phyloP scores from a whole-genome alignment of 169 alveolate genomes.

The Theileria parva region DNA sequence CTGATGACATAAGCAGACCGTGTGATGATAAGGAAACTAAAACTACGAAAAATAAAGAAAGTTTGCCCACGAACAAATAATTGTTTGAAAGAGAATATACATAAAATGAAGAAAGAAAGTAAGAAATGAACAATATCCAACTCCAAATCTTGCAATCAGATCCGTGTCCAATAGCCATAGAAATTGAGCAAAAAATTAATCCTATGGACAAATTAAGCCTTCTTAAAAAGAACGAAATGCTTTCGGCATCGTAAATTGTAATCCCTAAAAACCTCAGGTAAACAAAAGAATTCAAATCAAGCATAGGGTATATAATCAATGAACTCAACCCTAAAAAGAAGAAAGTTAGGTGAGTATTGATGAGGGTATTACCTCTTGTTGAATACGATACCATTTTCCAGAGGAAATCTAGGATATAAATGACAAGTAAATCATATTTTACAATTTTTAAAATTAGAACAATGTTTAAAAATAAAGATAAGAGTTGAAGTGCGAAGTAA shows the following conservation, averaged over 20 bases:
- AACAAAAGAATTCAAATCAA: conserved; percentile 32
- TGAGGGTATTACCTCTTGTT: background rate
- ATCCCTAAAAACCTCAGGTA: conserved; percentile 41
- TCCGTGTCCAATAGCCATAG: conserved; percentile 1
- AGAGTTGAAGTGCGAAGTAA: background rate
- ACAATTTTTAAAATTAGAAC: background rate
- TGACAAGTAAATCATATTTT: background rate
- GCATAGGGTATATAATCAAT: conserved; percentile 16
- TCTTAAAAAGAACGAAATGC: conserved; percentile 38
- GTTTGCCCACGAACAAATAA: background rate
- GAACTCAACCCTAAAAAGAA: conserved; percentile 51
- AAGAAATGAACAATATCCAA: conserved; percentile 6
- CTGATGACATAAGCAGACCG: conserved; percentile 9
- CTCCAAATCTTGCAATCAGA: conserved; percentile 4
- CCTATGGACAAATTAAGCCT: conserved; percentile 44
- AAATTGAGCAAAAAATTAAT: conserved; percentile 1
- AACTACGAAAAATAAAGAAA: background rate
- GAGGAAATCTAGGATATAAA: background rate
- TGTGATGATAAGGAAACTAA: conserved; percentile 14
- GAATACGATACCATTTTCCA: background rate
- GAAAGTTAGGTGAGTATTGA: conserved; percentile 31
- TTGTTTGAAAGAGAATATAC: background rate
- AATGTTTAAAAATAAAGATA: no score
- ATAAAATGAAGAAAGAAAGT: conserved; percentile 15
- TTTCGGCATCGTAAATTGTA: conserved; percentile 31